Evolutionary conservation across 148 eudicot species (phyloP).

Genomic region (Amaranthus cruentus): DNA sequence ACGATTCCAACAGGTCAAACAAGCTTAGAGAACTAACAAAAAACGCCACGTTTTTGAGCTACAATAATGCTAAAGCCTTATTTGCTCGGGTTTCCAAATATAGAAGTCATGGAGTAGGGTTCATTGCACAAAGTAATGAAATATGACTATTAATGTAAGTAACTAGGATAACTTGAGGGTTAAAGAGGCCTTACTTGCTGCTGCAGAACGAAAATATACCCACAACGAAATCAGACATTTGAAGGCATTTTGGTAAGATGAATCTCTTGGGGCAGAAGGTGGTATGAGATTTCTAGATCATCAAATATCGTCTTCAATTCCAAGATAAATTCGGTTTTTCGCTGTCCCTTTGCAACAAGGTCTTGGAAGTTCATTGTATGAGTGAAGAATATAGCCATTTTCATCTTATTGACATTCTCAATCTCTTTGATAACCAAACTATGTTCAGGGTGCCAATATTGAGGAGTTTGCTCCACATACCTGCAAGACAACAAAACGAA

Average conservation of each 20-base stretch:
- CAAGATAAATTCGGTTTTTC: constrained; percentile 51
- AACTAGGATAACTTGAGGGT: too few species aligned
- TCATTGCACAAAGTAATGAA: too few species aligned
- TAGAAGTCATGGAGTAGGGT: too few species aligned
- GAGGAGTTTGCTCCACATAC: constrained; percentile 40
- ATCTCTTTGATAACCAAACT: constrained; percentile 52
- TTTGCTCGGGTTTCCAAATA: too few species aligned
- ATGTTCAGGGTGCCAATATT: constrained; percentile 56
- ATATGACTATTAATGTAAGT: too few species aligned
- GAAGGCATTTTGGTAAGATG: constrained; percentile 28
- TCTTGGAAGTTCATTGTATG: constrained; percentile 82
- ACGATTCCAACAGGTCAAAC: too few species aligned
- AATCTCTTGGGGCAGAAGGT: constrained; percentile 73
- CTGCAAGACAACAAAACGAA: constrained; percentile 18
- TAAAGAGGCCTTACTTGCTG: not conserved
- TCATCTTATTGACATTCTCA: constrained; percentile 60
- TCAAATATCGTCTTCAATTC: constrained; percentile 70
- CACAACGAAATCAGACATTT: not conserved
- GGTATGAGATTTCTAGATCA: constrained; percentile 51
- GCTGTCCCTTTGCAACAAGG: constrained; percentile 37
- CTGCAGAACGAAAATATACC: not conserved
- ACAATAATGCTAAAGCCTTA: too few species aligned
- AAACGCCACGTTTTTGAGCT: too few species aligned
- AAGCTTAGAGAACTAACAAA: too few species aligned
- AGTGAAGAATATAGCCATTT: constrained; percentile 49